Evolutionary conservation across 2,329 filamentous ascomycete genomes (phyloP).

Genomic region (Neopestalotiopsis sp.): DNA sequence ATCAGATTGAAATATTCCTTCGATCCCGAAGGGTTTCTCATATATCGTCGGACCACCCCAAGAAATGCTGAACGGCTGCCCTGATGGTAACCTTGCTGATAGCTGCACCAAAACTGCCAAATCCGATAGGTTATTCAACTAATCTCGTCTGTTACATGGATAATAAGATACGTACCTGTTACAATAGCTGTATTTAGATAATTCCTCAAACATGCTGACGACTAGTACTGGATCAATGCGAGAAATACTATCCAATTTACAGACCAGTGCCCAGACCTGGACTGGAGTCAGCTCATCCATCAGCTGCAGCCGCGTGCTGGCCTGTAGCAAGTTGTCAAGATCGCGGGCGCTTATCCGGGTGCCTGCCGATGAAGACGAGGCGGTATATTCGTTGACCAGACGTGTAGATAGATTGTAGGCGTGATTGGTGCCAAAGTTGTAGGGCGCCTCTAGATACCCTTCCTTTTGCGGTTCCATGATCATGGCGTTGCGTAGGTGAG

Average conservation of each 20-base stretch:
- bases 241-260: conserved; percentile 2
- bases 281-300: conserved; percentile 5
- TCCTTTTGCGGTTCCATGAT: not conserved
- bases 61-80: conserved; percentile 1
- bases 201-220: not conserved
- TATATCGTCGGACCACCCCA: not conserved
- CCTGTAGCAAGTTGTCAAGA: conserved; percentile 3
- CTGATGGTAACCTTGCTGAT: not conserved
- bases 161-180: not conserved
- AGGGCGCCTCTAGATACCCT: not conserved
- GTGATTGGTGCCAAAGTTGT: conserved; percentile 10
- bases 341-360: not conserved
- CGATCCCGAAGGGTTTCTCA: not conserved
- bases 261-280: conserved; percentile 11
- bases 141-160: not conserved
- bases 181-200: conserved; percentile 11
- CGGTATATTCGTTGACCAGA: not conserved
- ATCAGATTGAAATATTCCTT: too few species aligned
- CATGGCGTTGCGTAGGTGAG: not conserved
- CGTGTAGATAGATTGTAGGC: conserved; percentile 10
- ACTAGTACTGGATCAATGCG: conserved; percentile 5
- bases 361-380: not conserved
- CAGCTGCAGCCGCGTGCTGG: conserved; percentile 4
- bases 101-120: not conserved
- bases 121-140: too few species aligned